Base-by-base conservation (phyloP, 2,329 filamentous ascomycete species). In the Microascus cirrosus region DNA sequence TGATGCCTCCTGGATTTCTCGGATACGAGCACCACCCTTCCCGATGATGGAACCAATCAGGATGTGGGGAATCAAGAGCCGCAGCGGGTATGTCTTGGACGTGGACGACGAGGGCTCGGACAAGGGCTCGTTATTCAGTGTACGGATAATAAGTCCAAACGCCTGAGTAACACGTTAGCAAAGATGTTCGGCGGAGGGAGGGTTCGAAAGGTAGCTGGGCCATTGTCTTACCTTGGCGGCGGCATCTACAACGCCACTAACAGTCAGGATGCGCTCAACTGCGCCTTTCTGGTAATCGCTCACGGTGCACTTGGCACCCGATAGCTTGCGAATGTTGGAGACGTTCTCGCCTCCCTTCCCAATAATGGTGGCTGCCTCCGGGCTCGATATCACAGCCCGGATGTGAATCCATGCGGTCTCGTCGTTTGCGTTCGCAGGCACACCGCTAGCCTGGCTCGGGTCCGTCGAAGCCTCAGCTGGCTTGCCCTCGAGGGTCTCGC, bases 301-400 rank as follows among this genome's bases (percentile, higher is more conserved):
- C 65, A 99, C 94, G 54, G 94, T 99, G 78, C 94, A 99, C 76
- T 97, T 97, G 64, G 94, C 94, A 66, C 91, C 92, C 56, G 94
- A 96, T 75, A 96, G 81, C 70, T 90, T 90, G 64, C 94, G 86
- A 69, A 99, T 97, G 75, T 95, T 90, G 64, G 92, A 95, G 54
- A 99, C 94, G 69, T 99, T 99, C 78, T 99, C 94, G 70, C 94
- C 94, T 62, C 92, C 93, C 76, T 99, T 99, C 69, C 94, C 94
- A 73, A 99, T 99, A 64, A 96, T 90, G 54, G 94, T 99, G 45
- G 94, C 94, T 64, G 94, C 94, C 74, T 99, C 94, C 53, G 91
- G 90, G 73, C 93, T 99, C 56, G 93, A 95, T 66, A 99, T 99
- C 66, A 96, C 92, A 58, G 94, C 90, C 65, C 94, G 89, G 66